A percentile compares a stretch with the other conserved stretches of the same genome.
Conservation (phyloP, 2,329 filamentous ascomycete genomes). For the Fusarium oligoseptatum region DNA sequence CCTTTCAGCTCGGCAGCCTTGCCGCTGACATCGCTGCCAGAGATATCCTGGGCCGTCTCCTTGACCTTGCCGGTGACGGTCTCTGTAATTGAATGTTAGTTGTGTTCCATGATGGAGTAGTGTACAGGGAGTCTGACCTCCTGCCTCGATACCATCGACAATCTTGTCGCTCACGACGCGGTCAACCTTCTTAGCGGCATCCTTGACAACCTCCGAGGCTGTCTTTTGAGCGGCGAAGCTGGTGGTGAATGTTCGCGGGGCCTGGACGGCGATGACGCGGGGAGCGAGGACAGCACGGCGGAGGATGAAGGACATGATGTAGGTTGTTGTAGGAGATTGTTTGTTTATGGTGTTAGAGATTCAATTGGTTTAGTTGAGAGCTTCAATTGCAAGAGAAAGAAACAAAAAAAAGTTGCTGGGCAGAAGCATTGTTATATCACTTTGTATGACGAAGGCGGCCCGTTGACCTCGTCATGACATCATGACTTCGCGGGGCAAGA, state of each 20-base stretch:
- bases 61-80: slow-evolving; percentile 63
- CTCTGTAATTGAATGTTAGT: slow-evolving; percentile 47
- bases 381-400: background rate
- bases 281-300: slow-evolving; percentile 59
- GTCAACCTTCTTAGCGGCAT: slow-evolving; percentile 71
- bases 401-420: background rate
- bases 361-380: slow-evolving; percentile 26
- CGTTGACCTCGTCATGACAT: slow-evolving; percentile 45
- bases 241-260: slow-evolving; percentile 65
- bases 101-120: background rate
- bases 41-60: slow-evolving; percentile 54
- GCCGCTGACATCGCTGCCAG: slow-evolving; percentile 48
- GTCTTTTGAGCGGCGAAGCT: slow-evolving; percentile 61
- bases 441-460: slow-evolving; percentile 37
- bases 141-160: slow-evolving; percentile 71
- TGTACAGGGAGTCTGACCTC: slow-evolving; percentile 57
- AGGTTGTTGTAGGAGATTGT: background rate
- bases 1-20: slow-evolving; percentile 54
- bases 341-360: background rate
- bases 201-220: slow-evolving; percentile 68
- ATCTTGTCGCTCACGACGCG: slow-evolving; percentile 71
- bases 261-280: slow-evolving; percentile 54
- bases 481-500: slow-evolving; percentile 41
- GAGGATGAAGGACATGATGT: slow-evolving; percentile 62
- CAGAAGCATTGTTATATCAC: slow-evolving; percentile 11